Evolutionary conservation across 2,329 filamentous ascomycete species (phyloP), one percentile per base, ranked within the genome.

Genomic region (Alternaria gaisen): DNA sequence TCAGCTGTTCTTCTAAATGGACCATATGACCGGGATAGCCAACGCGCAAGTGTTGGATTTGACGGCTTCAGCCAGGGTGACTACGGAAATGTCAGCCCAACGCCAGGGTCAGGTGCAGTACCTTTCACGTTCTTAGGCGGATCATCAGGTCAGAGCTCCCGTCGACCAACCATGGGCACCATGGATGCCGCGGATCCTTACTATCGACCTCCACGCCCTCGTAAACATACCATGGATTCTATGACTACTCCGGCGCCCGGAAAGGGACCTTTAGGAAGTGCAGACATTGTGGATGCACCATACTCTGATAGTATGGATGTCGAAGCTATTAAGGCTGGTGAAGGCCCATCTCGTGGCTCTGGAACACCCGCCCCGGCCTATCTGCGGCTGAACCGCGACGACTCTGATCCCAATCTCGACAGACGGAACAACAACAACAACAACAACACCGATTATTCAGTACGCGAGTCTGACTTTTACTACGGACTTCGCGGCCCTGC

Each of bases 391-490:
- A 78, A 78, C 46, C 73, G 76, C 16, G 77, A 83, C 28, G 79
- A 81, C 43, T 85, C 86, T 14, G 85, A 88, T 59, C 81, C 85
- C n/a, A 83, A 85, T 44, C 78, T 84, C 8, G 82, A 85, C 52
- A 77, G 76, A 58, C 82, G 80, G 58, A 89, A 87, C 22, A 85
- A 88, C n/a, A 56, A 55, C 46, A 89, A 87, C 22, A 85, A 88
- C n/a, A 56, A 55, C 46, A 56, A 48, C 32, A 90, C 91, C 1
- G 94, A 99, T 74, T 98, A 98, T 74, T 90, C 94, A 2, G 95
- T 94, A 1, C 90, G 95, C 57, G 95, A 99, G 78, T 93, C 96
- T 0, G 95, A 99, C 77, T 97, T 97, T 72, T 98, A 98, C 80
- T 98, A 99, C 72, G 91, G 93, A 10, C 91, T 97, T 18, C 88